Base-by-base conservation (phyloP, 768 basidiomycete species). In the Tricholoma furcatifolium region DNA sequence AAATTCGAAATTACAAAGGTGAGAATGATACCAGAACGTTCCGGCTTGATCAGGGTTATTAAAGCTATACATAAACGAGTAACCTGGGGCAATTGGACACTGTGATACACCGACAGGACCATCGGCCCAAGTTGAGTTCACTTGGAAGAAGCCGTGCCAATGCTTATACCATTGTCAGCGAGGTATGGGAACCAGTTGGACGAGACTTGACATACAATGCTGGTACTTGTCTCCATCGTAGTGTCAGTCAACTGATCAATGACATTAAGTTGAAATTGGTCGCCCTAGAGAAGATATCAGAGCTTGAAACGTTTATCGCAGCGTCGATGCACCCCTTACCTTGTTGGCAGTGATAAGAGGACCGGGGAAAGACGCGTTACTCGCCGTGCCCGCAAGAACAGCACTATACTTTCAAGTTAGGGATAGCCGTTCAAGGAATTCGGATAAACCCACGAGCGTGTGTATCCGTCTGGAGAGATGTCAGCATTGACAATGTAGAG, bases 151-250 rank as follows among this genome's bases (percentile, higher is more conserved):
- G 7, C 27, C 27, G 7, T 27, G 27, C 27, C 27, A 27, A 27
- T 27, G 27, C 27, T 27, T 27, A 27, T 4, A 40, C 3, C 1
- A 18, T 4, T 2, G 20, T 31, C 17, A 3, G 8, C 6, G 41
- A 14, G 12, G 27, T 27, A 27, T 27, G 4, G 27, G 2, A 14
- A 31, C 10, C 1, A 40, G 27, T 27, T 27, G 7, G 36, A 27
- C 2, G 15, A 30, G 18, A 14, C 7, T 50, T 32, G 17, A 51
- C 50, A 31, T 27, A 51, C 50, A 1, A 51, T 51, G 32, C 50
- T 51, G 10, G 40, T 51, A 4, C 31, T 32, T 24, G 42, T 51
- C n/a, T 42, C 21, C 40, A 50, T 50, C 31, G 50, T 51, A 12
- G 32, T 24, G 42, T 51, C 50, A 4, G 23, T 51, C 12, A 51